Percentiles rank a stretch among this genome's conserved stretches.
phyloP scores from a whole-genome alignment of 2,329 filamentous ascomycete species.

The Ophiognomonia clavigignenti-juglandacearum region DNA sequence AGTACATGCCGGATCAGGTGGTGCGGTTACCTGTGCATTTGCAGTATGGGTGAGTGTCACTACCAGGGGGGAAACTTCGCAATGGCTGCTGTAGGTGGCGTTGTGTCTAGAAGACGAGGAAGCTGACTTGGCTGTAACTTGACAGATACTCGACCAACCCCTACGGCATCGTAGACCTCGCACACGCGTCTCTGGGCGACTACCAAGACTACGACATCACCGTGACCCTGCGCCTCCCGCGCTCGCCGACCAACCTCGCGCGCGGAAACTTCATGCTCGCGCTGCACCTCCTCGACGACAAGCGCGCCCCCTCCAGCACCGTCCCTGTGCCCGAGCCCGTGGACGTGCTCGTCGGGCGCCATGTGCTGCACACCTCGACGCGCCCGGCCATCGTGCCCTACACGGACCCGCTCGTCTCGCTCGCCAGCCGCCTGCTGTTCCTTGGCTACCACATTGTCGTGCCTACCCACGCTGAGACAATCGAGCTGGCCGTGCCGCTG shows the following conservation, averaged over 20 bases:
- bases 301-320: slow-evolving; percentile 13
- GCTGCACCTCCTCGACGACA: slow-evolving; percentile 59
- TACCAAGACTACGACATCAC: slow-evolving; percentile 82
- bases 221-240: slow-evolving; percentile 70
- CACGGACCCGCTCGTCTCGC: slow-evolving; percentile 62
- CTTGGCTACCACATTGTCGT: slow-evolving; percentile 68
- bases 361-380: slow-evolving; percentile 58
- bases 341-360: slow-evolving; percentile 31
- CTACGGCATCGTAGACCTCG: slow-evolving; percentile 44
- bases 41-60: slow-evolving; percentile 53
- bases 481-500: slow-evolving; percentile 62
- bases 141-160: slow-evolving; percentile 47
- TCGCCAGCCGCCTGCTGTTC: slow-evolving; percentile 54
- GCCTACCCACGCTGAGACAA: slow-evolving; percentile 57
- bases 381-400: slow-evolving; percentile 79
- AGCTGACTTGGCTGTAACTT: no score
- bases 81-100: no score
- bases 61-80: no score
- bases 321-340: slow-evolving; percentile 10
- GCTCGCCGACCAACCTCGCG: slow-evolving; percentile 68
- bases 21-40: slow-evolving; percentile 48
- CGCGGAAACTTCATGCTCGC: slow-evolving; percentile 95
- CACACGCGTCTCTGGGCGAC: slow-evolving; percentile 52
- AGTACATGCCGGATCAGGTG: slow-evolving; percentile 51
- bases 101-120: no score